phyloP scores from a whole-genome alignment of 768 basidiomycete genomes.

The Russula brevipes region DNA sequence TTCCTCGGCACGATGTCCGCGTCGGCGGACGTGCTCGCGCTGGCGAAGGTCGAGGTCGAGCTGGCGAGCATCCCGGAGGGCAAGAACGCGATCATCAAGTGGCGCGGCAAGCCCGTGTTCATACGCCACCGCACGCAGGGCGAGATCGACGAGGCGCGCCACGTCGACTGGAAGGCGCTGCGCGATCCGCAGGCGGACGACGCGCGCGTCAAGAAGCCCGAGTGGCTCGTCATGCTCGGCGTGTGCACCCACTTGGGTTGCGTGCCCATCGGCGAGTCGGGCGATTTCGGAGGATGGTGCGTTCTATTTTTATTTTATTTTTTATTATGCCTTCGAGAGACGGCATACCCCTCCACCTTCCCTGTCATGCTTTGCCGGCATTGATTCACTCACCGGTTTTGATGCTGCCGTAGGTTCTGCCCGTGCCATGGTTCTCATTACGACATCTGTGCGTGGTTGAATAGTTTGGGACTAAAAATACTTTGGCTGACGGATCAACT shows the following conservation, averaged over 20 bases:
- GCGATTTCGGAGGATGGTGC: constrained; percentile 96
- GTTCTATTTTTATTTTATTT: constrained; percentile 26
- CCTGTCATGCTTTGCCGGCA: background rate
- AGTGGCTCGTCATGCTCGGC: constrained; percentile 91
- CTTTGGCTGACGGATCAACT: constrained; percentile 18
- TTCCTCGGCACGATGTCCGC: constrained; percentile 96
- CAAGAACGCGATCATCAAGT: constrained; percentile 96
- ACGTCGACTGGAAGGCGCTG: constrained; percentile 75
- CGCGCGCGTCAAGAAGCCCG: constrained; percentile 84
- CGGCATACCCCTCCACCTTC: background rate
- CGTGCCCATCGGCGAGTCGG: constrained; percentile 96
- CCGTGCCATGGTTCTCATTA: constrained; percentile 99
- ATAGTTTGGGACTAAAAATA: constrained; percentile 9
- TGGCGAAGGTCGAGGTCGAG: constrained; percentile 97
- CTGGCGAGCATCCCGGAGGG: constrained; percentile 89
- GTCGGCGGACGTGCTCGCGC: constrained; percentile 94
- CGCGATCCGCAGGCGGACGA: constrained; percentile 93
- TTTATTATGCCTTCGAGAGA: no score
- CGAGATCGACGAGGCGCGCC: constrained; percentile 92
- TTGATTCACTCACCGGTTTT: background rate
- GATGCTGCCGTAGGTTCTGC: constrained; percentile 64
- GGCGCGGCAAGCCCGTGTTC: constrained; percentile 99
- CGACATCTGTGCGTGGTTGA: constrained; percentile 73
- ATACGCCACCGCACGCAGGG: constrained; percentile 89
- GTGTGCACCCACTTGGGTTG: constrained; percentile 98